Percentiles rank a stretch among this genome's conserved stretches.
Conservation (phyloP, 1,284 basidiomycete species). For the Rhodotorula sp. region DNA sequence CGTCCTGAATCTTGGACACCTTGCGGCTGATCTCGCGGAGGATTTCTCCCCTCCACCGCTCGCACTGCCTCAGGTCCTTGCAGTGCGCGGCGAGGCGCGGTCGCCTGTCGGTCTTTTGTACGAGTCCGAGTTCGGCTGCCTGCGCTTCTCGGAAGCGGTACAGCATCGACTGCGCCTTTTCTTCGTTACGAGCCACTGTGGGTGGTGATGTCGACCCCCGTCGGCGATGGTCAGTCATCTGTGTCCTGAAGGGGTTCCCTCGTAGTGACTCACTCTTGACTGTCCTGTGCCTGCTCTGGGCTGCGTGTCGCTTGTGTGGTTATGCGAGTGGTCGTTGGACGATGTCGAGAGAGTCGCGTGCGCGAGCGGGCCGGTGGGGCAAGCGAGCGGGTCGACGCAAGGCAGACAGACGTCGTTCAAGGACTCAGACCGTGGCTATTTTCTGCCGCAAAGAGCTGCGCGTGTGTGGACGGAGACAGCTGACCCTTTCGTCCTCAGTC, state of each 20-base stretch:
- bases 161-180: slow-evolving; percentile 94
- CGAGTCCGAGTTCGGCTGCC: slow-evolving; percentile 87
- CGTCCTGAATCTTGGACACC: slow-evolving; percentile 95
- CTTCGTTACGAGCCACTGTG: slow-evolving; percentile 81
- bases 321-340: no score
- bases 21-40: slow-evolving; percentile 91
- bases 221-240: background rate
- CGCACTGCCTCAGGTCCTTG: slow-evolving; percentile 86
- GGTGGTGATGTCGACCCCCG: background rate
- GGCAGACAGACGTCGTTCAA: no score
- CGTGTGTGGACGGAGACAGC: no score
- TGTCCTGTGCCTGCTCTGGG: no score
- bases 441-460: no score
- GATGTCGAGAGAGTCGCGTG: no score
- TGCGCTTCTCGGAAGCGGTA: slow-evolving; percentile 98
- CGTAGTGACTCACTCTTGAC: no score
- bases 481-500: no score
- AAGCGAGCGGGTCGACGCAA: no score
- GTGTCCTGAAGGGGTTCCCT: background rate
- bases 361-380: no score
- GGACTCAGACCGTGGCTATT: no score
- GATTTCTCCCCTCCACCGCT: slow-evolving; percentile 93
- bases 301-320: no score
- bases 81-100: slow-evolving; percentile 87
- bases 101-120: slow-evolving; percentile 72